Base-by-base conservation (phyloP, 2,329 filamentous ascomycete species). In the Fusarium sp. region DNA sequence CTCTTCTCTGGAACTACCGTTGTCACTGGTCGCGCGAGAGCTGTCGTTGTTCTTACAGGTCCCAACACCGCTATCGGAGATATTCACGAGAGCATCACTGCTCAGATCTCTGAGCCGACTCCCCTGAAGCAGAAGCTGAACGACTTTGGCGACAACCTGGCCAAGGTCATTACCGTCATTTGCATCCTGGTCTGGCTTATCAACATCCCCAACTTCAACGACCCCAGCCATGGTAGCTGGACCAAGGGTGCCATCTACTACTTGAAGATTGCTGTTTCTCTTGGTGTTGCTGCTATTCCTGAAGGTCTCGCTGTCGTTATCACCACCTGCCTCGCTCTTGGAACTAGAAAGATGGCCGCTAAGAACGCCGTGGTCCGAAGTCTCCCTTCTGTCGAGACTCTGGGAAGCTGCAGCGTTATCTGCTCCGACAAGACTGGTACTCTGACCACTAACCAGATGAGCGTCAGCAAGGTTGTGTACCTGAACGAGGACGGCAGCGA, bases 381-480 rank as follows among this genome's bases (percentile, higher is more conserved):
- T 81, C 86, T 99, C 77, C 96, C 96, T 22, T 99, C 96, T 2
- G 96, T 99, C 61, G 96, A 99, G 85, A 99, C 96, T 14, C 89
- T 99, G 62, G 96, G 96, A 81, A 99, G 96, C 88, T 99, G 96
- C 90, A 99, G 96, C 80, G 95, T 99, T 66, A 98, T 99, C 81
- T 99, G 97, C 87, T 99, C 97, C 5, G 96, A 99, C 87, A 99
- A 99, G 88, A 99, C 96, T 6, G 97, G 96, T 77, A 99, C 96
- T 57, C 85, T 99, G 81, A 99, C 96, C 12, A 99, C 96, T 44
- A 99, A 99, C 85, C 95, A 98, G 84, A 99, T 99, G 96, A 98
- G 96, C 80, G 96, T 98, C 65, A 96, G 92, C 86, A 97, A 96
- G 84, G 85, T 98, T 64, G 93, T 98, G 56, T 94, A 95, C 81